These are phyloP conservation scores for Podila verticillata DNA, from an alignment of 192 early-diverging fungal genomes.

Conservation along the genomic window DNA sequence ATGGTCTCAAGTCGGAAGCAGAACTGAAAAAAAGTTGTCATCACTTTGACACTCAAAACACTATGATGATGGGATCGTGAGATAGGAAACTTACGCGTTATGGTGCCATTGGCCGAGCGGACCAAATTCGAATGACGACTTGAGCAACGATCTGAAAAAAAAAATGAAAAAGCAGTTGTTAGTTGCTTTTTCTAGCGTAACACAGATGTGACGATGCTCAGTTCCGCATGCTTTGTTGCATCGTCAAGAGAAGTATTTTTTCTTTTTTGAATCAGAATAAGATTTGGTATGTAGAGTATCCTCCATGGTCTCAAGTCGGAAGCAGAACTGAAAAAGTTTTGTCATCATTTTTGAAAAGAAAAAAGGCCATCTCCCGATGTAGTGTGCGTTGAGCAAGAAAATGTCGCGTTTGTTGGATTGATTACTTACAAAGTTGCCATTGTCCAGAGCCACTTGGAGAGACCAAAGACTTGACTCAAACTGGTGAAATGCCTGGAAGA, in stretches of 20 bases:
- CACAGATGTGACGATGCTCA: not conserved
- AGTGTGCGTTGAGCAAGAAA: not conserved
- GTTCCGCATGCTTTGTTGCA: not conserved
- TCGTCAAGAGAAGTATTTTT: not conserved
- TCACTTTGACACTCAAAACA: slow-evolving; percentile 25
- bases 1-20: slow-evolving; percentile 54
- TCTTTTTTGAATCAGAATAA: slow-evolving; percentile 46
- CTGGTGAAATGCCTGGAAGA: too few species aligned
- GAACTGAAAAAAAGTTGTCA: slow-evolving; percentile 53
- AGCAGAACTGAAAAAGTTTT: slow-evolving; percentile 54
- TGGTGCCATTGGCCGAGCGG: not conserved
- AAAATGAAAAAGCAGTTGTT: not conserved
- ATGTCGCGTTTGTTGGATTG: not conserved
- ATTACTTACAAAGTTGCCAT: not conserved
- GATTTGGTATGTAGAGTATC: slow-evolving; percentile 45
- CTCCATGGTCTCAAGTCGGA: slow-evolving; percentile 53
- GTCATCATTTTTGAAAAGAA: slow-evolving; percentile 33
- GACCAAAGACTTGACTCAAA: too few species aligned
- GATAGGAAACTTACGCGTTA: slow-evolving; percentile 20
- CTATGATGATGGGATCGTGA: too few species aligned
- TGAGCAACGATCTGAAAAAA: not conserved
- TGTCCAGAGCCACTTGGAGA: not conserved
- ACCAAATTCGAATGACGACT: not conserved
- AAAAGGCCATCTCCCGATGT: not conserved
- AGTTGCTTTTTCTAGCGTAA: not conserved